Evolutionary conservation across 129 eudicot genomes (phyloP), one percentile per base, ranked within the genome.

Genomic region (Artemisia annua): DNA sequence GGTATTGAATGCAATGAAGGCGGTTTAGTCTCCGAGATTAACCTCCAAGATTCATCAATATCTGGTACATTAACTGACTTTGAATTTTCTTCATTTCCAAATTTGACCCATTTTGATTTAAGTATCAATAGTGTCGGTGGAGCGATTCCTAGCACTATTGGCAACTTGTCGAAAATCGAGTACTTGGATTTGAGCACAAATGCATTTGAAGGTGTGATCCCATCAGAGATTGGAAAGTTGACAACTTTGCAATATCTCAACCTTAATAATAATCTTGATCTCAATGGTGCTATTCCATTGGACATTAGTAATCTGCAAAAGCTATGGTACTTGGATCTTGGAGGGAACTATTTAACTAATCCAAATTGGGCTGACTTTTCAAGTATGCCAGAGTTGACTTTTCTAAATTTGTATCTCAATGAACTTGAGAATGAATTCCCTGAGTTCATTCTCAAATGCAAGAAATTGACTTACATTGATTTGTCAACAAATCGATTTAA

Each of bases 131-230:
- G 66, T 10, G 64, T 92, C 30, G 12, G 7, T 10, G 95, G 92
- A 48, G 57, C 80, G n/a, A 87, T 92, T 30, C 96, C 98, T 61
- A 48, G 91, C 44, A 51, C 78, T 20, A 78, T 80, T 80, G 85
- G 84, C 18, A 85, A 75, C 51, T 82, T 87, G 67, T 81, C 96
- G 46, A 82, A 69, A 67, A 81, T 87, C 76, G 63, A 64, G 24
- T 68, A 63, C 74, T 78, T 92, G 72, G 94, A 92, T 87, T 75
- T 92, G 57, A 78, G 88, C 87, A 53, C 28, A 65, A 94, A 94
- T 64, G 0, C 1, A 3, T 75, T 94, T 4, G 78, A 77, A 7
- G 81, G 35, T 48, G 43, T 16, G 28, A 87, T 90, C 55, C 91
- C 95, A 17, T 17, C 44, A 3, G 87, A 87, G 81, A 87, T 90